Base-by-base conservation (phyloP, 441 rosid species). In the Iberis amara region DNA sequence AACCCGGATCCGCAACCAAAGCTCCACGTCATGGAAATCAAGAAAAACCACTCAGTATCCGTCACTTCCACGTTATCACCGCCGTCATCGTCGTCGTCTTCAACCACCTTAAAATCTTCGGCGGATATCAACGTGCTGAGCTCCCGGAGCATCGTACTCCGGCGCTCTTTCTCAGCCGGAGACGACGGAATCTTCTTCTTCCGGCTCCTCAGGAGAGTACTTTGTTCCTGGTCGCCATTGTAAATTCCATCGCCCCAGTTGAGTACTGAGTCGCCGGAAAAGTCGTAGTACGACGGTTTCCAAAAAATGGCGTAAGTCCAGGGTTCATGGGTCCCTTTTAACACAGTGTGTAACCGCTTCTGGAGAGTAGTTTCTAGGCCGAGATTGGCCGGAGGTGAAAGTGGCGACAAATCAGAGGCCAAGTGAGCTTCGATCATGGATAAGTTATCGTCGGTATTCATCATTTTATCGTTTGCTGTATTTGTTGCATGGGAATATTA, bases 231-330 rank as follows among this genome's bases (percentile, higher is more conserved):
- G 10, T 73, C 80, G 0, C 90, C 98, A 27, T 72, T 90, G 65
- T 83, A 85, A 68, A 81, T 71, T 0, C 95, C 98, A 49, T 91
- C 95, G 6, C 94, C 89, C 98, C 96, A 91, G 0, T 76, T 89
- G 1, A 90, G 75, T 3, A 83, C 56, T 0, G 80, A 33, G 0
- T 75, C 40, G 45, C 75, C 80, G 3, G 83, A 44, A 61, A 63
- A 74, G 33, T 83, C 94, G 35, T 61, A 65, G 39, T 61, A 78
- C 1, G 85, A 85, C 4, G 82, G 76, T 65, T 78, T 87, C 98
- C 96, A 85, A 69, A 85, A 91, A 46, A 91, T 81, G 15, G 89
- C 95, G 75, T 91, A 87, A 52, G 82, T 81, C 96, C 95, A 91
- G 60, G 70, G 47, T 61, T 76, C 86, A 13, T 71, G 72, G 0